These are phyloP conservation scores for Phytophthora multivora DNA, from an alignment of 352 stramenopile species.

Conservation along the genomic window DNA sequence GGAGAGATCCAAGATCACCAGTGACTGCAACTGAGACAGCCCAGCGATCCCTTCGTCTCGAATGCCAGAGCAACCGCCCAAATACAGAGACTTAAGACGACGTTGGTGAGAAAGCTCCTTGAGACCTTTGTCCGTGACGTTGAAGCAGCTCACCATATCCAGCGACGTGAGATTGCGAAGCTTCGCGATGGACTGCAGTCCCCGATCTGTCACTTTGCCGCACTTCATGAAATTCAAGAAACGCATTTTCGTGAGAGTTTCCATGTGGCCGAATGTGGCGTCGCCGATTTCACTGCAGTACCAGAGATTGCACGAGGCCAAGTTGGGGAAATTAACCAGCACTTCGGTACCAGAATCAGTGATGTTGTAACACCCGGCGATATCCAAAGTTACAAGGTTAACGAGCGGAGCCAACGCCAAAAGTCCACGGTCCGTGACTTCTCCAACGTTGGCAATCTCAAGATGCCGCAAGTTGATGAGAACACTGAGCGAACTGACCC, in stretches of 20 bases:
- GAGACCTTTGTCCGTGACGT: conserved; percentile 64
- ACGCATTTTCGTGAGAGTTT: conserved; percentile 55
- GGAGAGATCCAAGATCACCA: conserved; percentile 71
- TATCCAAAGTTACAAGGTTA: conserved; percentile 65
- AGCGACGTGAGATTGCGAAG: conserved; percentile 64
- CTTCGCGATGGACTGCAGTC: conserved; percentile 51
- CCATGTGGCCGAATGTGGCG: conserved; percentile 60
- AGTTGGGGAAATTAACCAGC: conserved; percentile 51
- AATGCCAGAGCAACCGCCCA: conserved; percentile 64
- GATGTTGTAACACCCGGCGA: conserved; percentile 84
- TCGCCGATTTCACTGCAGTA: conserved; percentile 85
- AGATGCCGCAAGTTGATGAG: conserved; percentile 71
- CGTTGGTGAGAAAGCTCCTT: conserved; percentile 38
- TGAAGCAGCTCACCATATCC: conserved; percentile 82
- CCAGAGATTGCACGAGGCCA: conserved; percentile 79
- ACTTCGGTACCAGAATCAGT: conserved; percentile 71
- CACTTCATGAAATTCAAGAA: conserved; percentile 88
- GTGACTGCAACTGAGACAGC: conserved; percentile 42
- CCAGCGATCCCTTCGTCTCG: conserved; percentile 61
- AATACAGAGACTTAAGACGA: conserved; percentile 66
- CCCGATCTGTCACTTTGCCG: conserved; percentile 66
- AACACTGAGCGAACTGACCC: conserved; percentile 48
- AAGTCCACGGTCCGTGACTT: conserved; percentile 70
- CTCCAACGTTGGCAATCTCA: conserved; percentile 78
- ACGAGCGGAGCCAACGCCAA: conserved; percentile 52